A percentile compares a stretch with the other conserved stretches of the same genome.
phyloP scores from a whole-genome alignment of 371 early-diverging fungal genomes.

The Mucor piriformis region DNA sequence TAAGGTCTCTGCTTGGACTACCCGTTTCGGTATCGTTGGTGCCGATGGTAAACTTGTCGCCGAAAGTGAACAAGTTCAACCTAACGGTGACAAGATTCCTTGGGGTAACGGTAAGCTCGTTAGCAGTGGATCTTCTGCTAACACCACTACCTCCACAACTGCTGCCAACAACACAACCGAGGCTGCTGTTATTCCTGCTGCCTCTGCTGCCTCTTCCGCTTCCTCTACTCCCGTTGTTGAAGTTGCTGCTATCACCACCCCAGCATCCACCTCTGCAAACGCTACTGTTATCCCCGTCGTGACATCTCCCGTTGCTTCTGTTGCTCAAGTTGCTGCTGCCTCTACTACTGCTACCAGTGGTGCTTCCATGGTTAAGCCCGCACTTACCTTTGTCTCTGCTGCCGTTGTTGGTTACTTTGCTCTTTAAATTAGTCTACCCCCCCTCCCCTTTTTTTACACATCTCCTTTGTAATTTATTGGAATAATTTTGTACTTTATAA shows the following conservation, averaged over 20 bases:
- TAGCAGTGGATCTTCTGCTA: neutral
- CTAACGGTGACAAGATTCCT: slow-evolving; percentile 43
- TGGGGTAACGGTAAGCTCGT: slow-evolving; percentile 47
- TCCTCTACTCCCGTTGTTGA: slow-evolving; percentile 4
- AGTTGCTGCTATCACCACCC: neutral
- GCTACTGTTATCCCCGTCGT: neutral
- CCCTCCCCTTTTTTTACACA: neutral
- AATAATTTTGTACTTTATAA: too few relatives aligned
- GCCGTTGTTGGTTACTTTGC: slow-evolving; percentile 22
- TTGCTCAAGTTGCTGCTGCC: slow-evolving; percentile 8
- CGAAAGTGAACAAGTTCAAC: slow-evolving; percentile 27
- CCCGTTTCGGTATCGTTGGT: slow-evolving; percentile 43
- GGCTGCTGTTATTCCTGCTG: neutral
- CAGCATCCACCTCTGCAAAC: neutral
- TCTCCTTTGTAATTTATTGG: neutral
- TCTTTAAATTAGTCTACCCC: neutral
- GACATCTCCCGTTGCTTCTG: slow-evolving; percentile 2
- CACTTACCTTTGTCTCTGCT: slow-evolving; percentile 20
- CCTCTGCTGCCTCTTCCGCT: neutral
- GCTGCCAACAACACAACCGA: neutral
- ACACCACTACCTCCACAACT: slow-evolving; percentile 1
- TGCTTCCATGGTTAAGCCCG: slow-evolving; percentile 20
- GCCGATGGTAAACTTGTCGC: slow-evolving; percentile 26
- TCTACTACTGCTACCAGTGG: neutral
- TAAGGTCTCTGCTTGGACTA: slow-evolving; percentile 42